Percentiles rank a stretch among this genome's conserved stretches.
Evolutionary conservation across 2,329 filamentous ascomycete species (phyloP).

Genomic region (Aspergillus sp.): DNA sequence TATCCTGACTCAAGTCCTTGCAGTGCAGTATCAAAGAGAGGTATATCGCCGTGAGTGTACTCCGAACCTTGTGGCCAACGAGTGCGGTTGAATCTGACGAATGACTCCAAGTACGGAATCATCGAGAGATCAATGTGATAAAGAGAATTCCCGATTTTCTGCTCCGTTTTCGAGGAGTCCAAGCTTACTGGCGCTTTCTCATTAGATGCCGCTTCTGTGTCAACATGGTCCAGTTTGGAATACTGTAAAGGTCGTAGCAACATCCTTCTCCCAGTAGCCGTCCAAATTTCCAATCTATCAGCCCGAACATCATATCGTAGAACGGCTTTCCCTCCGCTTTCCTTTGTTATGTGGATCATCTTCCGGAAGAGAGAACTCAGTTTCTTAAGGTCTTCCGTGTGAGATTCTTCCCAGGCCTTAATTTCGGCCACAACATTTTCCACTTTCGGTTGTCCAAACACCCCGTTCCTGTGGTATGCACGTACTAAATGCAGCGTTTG

Average conservation of each 20-base stretch:
- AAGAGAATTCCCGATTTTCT: slow-evolving; percentile 8
- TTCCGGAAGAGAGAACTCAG: slow-evolving; percentile 33
- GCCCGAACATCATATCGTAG: slow-evolving; percentile 22
- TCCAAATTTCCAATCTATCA: slow-evolving; percentile 26
- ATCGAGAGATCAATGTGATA: slow-evolving; percentile 7
- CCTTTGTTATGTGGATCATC: slow-evolving; percentile 30
- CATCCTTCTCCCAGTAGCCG: slow-evolving; percentile 18
- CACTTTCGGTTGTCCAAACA: slow-evolving; percentile 34
- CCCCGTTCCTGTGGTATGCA: slow-evolving; percentile 41
- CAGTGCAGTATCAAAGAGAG: slow-evolving; percentile 5
- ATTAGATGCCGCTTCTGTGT: background rate
- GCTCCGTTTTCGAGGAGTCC: slow-evolving; percentile 2
- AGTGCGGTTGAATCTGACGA: slow-evolving; percentile 1
- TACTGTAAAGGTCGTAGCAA: slow-evolving; percentile 36
- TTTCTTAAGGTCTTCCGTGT: slow-evolving; percentile 30
- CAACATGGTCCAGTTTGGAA: slow-evolving; percentile 18
- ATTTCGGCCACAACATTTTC: slow-evolving; percentile 36
- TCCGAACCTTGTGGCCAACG: background rate
- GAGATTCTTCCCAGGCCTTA: slow-evolving; percentile 34
- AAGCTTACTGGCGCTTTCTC: background rate
- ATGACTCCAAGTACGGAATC: slow-evolving; percentile 1
- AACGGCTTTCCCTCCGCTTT: slow-evolving; percentile 23
- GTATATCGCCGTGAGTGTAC: slow-evolving; percentile 1
- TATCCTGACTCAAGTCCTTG: slow-evolving; percentile 1
- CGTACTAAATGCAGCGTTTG: slow-evolving; percentile 50